phyloP scores from a whole-genome alignment of 106 monocot genomes.

The Dioscorea alata region DNA sequence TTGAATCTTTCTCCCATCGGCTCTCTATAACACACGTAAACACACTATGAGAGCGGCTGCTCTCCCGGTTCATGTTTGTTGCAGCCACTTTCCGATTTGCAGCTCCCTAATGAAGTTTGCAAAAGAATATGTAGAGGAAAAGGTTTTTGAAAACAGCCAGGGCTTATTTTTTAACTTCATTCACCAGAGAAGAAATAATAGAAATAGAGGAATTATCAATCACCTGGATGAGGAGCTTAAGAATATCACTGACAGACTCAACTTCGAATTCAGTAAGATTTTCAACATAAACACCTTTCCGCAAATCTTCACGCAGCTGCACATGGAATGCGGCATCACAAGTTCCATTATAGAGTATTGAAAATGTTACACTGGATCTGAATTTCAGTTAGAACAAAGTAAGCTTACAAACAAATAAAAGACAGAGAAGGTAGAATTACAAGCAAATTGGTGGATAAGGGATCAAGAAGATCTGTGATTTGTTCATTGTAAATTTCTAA shows the following conservation, averaged over 20 bases:
- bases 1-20: conserved; percentile 76
- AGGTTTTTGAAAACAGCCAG: too few relatives aligned
- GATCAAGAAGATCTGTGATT: conserved; percentile 95
- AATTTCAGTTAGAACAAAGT: too few relatives aligned
- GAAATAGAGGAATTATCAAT: not conserved
- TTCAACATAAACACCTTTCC: conserved; percentile 85
- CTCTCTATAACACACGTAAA: conserved; percentile 96
- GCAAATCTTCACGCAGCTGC: conserved; percentile 79
- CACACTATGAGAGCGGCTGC: conserved; percentile 95
- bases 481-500: conserved; percentile 98
- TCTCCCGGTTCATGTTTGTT: conserved; percentile 94
- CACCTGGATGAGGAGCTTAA: conserved; percentile 80
- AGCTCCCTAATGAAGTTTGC: conserved; percentile 48
- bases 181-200: not conserved
- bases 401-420: too few relatives aligned
- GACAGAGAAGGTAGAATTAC: conserved; percentile 24
- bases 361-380: not conserved
- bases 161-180: not conserved
- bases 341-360: not conserved
- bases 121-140: not conserved
- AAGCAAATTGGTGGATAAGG: conserved; percentile 79
- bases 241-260: conserved; percentile 69
- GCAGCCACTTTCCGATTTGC: conserved; percentile 91
- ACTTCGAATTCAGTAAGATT: conserved; percentile 85
- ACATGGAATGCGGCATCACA: not conserved